Base-by-base conservation (phyloP, 2,329 filamentous ascomycete species). In the Beauveria brongniartii region DNA sequence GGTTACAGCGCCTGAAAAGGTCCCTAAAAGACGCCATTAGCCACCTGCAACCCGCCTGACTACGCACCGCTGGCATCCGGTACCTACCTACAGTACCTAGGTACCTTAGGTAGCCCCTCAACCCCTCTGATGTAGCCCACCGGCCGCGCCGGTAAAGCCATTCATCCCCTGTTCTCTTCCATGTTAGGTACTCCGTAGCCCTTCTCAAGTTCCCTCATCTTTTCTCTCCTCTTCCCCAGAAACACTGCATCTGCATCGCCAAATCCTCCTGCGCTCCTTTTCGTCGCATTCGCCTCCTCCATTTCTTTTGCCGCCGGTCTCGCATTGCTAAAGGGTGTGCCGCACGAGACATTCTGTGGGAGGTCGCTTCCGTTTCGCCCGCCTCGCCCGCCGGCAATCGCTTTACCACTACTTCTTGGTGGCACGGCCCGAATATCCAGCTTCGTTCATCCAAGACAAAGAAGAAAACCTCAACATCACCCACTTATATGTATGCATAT, bases 401-500 rank as follows among this genome's bases (percentile, higher is more conserved):
- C 20, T n/a, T 18, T 30, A 40, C 30, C 37, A 46, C n/a, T 34
- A 14, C 18, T 44, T 53, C 48, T 59, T 34, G 47, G 37, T 59
- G 48, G 56, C 22, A 59, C 55, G 46, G 46, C 47, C 55, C 47
- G 37, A 24, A 47, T 28, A 20, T 18, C 43, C 46, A 58, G 34
- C 55, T 59, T 26, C 8, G 24, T 28, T 34, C 34, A 18, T 59
- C 34, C 24, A 59, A 47, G 37, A 59, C 46, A 40, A 59, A 59
- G 52, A 59, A 44, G 56, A 44, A 59, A 59, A 34, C 56, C 47
- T 52, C 47, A 43, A 14, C 14, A 22, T 22, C 46, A 30, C 56
- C 47, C 56, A 52, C 56, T 44, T 34, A n/a, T 52, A n/a, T 59
- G 56, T 59, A 59, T 34, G 56, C 56, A 24, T 44, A 28, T 28